Base-by-base conservation (phyloP, 495 filamentous ascomycete species). In the Penicillium manginii region DNA sequence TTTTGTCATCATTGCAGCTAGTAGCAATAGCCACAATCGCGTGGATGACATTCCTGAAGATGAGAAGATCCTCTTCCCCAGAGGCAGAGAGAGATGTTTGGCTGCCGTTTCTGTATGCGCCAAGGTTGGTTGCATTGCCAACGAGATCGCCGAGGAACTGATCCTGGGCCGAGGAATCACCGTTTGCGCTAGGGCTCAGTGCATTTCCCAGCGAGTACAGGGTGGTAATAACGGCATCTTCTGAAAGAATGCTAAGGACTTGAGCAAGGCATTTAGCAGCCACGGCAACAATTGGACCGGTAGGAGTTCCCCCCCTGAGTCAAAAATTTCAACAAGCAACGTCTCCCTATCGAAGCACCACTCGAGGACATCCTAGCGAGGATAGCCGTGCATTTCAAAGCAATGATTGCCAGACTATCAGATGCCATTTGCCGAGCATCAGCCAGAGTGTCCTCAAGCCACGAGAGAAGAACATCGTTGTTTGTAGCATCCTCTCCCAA, bases 161-260 rank as follows among this genome's bases (percentile, higher is more conserved):
- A 11, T 71, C 63, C 48, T 71, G 71, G 52, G 69, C 58, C 2
- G 63, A 52, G 32, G 63, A 69, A 10, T 83, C 78, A 42, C 67
- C 69, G 35, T 71, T 67, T 9, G 81, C 65, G 22, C 79, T 83
- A 7, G 91, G 85, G 65, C 91, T 94, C 29, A 98, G 72, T 10
- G 94, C 88, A 71, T 98, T 98, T 15, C 94, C 96, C 54, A 98
- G 78, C 1, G 92, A 92, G 73, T 98, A 98, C 10, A 98, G 77
- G 2, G 92, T 97, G 5, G 92, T 96, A 62, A 98, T 98, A 29
- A 96, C 85, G 26, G 91, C 88, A 80, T 98, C 94, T 64, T 96
- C 88, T 5, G 96, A 93, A 6, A 97, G 83, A 57, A 88, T 80
- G 50, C 84, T 86, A 50, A 98, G 74, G 50, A 96, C 80, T 53